Evolutionary conservation across 2,329 filamentous ascomycete genomes (phyloP).

Genomic region (Tolypocladium capitatum): DNA sequence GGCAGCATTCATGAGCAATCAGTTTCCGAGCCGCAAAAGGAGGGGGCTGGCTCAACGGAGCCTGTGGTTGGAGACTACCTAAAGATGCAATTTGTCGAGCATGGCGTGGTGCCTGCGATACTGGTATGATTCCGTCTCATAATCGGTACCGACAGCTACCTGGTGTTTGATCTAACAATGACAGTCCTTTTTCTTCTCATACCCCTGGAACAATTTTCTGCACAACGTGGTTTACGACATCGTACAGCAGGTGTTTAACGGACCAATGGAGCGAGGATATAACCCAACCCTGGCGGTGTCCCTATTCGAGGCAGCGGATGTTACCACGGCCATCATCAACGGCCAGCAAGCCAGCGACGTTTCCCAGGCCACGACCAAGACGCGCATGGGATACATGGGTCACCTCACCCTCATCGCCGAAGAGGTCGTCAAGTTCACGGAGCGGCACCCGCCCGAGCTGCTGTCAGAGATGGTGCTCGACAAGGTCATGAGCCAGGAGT

Average conservation of each 20-base stretch:
- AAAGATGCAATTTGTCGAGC: slow-evolving; percentile 92
- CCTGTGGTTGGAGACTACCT: slow-evolving; percentile 89
- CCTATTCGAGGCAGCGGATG: slow-evolving; percentile 78
- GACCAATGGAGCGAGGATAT: slow-evolving; percentile 90
- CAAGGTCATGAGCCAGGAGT: slow-evolving; percentile 76
- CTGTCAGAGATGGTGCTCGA: slow-evolving; percentile 75
- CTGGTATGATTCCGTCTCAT: slow-evolving; percentile 46
- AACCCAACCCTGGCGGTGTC: slow-evolving; percentile 84
- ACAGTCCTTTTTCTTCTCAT: slow-evolving; percentile 93
- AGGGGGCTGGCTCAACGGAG: slow-evolving; percentile 16
- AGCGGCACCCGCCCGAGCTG: slow-evolving; percentile 79
- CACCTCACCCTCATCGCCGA: slow-evolving; percentile 94
- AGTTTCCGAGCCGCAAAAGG: slow-evolving; percentile 4
- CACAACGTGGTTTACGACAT: slow-evolving; percentile 99
- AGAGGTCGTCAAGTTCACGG: slow-evolving; percentile 96
- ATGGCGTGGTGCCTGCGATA: slow-evolving; percentile 89
- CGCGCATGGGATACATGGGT: slow-evolving; percentile 95
- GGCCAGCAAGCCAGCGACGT: slow-evolving; percentile 80
- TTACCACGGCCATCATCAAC: slow-evolving; percentile 84
- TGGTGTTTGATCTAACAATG: background rate
- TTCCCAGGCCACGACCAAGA: slow-evolving; percentile 70
- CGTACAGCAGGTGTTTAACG: slow-evolving; percentile 97
- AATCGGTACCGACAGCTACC: background rate
- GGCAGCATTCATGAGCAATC: background rate
- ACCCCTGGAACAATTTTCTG: slow-evolving; percentile 98